phyloP scores from a whole-genome alignment of 192 early-diverging fungal species.

The Rhizoclosmatium sp. region DNA sequence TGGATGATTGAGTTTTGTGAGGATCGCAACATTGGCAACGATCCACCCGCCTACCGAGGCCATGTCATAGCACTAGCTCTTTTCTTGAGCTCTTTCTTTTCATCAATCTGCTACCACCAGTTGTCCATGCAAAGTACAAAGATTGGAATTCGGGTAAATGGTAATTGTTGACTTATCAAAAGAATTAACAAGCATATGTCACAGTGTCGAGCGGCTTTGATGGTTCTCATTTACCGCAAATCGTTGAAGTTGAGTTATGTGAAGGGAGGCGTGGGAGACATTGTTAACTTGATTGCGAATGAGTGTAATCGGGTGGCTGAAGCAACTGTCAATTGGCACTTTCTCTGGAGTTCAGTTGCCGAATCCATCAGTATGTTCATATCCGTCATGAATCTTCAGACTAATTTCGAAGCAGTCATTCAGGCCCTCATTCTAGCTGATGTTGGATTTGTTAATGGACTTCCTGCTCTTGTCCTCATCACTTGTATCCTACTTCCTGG shows the following conservation, averaged over 20 bases:
- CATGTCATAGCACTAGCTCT: slow-evolving; percentile 43
- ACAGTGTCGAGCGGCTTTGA: slow-evolving; percentile 74
- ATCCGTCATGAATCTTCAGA: background rate
- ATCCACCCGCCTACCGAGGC: slow-evolving; percentile 5
- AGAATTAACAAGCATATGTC: background rate
- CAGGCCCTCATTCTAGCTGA: slow-evolving; percentile 58
- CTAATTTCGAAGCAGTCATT: slow-evolving; percentile 48
- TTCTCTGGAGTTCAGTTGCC: slow-evolving; percentile 72
- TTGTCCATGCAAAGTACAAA: slow-evolving; percentile 49
- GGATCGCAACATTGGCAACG: slow-evolving; percentile 9
- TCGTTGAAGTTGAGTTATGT: slow-evolving; percentile 68
- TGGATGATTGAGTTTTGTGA: slow-evolving; percentile 55
- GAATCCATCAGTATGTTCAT: slow-evolving; percentile 54
- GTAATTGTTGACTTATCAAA: background rate
- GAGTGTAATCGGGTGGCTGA: slow-evolving; percentile 78
- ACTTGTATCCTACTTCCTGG: slow-evolving; percentile 63
- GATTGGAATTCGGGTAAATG: slow-evolving; percentile 55
- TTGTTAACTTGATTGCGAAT: slow-evolving; percentile 76
- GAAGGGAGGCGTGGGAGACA: slow-evolving; percentile 71
- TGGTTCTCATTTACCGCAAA: slow-evolving; percentile 80
- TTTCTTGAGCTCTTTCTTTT: slow-evolving; percentile 56
- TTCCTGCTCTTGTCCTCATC: slow-evolving; percentile 57
- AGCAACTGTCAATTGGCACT: slow-evolving; percentile 75
- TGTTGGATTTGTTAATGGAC: slow-evolving; percentile 50
- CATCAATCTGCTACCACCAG: slow-evolving; percentile 56